These are phyloP conservation scores for Epichloe bromicola DNA, from an alignment of 2,329 filamentous ascomycete genomes.

Conservation along the genomic window DNA sequence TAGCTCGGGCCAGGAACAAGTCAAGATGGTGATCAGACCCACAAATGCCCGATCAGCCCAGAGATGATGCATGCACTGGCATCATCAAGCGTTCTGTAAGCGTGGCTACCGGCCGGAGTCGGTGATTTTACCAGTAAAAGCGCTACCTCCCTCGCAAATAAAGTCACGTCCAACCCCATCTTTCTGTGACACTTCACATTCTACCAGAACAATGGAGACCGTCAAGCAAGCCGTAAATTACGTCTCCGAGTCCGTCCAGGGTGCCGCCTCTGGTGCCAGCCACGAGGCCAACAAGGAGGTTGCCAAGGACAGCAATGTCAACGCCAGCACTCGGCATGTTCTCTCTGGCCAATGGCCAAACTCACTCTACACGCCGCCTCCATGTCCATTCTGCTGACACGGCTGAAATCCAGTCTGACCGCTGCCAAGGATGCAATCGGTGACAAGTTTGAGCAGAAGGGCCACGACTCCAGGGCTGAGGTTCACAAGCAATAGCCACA, in stretches of 20 bases:
- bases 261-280: constrained; percentile 39
- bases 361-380: background rate
- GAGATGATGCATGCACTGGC: background rate
- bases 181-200: constrained; percentile 5
- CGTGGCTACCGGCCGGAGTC: background rate
- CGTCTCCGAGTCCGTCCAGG: constrained; percentile 53
- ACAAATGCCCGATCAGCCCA: background rate
- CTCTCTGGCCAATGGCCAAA: background rate
- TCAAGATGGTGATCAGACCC: background rate
- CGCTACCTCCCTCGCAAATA: constrained; percentile 1
- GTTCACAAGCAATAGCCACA: constrained; percentile 22
- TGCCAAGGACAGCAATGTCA: constrained; percentile 48
- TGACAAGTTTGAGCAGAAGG: constrained; percentile 32
- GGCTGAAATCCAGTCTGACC: constrained; percentile 19
- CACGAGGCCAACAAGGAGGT: constrained; percentile 61
- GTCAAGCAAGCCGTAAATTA: constrained; percentile 53
- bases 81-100: background rate
- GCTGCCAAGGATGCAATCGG: constrained; percentile 36
- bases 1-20: background rate
- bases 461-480: constrained; percentile 28
- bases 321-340: constrained; percentile 39
- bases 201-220: constrained; percentile 31
- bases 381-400: background rate
- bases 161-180: background rate
- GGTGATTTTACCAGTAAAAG: background rate